A percentile compares a stretch with the other conserved stretches of the same genome.
Evolutionary conservation across 2,329 filamentous ascomycete genomes (phyloP).

Genomic region (Teratosphaeriaceae sp.): DNA sequence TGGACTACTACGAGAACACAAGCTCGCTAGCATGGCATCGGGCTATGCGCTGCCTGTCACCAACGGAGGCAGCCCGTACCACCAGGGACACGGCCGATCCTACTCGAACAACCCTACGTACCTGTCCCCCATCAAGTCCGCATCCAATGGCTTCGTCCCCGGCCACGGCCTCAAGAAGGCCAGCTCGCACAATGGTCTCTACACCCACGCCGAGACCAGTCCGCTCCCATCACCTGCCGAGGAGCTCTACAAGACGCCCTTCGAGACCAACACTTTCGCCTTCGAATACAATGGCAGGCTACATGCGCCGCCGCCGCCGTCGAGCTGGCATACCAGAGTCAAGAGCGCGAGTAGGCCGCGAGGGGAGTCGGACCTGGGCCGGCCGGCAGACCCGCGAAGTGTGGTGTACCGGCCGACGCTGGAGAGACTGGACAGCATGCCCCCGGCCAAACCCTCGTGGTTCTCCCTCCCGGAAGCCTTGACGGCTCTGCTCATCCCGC

Average conservation of each 20-base stretch:
- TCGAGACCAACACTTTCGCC: conserved; percentile 16
- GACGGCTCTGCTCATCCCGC: conserved; percentile 44
- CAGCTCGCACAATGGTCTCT: conserved; percentile 19
- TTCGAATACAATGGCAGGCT: conserved; percentile 15
- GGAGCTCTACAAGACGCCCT: conserved; percentile 11
- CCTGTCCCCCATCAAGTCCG: conserved; percentile 11
- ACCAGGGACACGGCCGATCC: conserved; percentile 22
- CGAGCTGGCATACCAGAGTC: conserved; percentile 20
- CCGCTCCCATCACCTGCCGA: conserved; percentile 19
- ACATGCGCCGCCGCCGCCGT: conserved; percentile 18
- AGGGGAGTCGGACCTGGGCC: conserved; percentile 41
- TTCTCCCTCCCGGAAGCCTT: conserved; percentile 41
- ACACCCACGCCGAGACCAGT: conserved; percentile 24
- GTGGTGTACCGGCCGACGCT: conserved; percentile 15
- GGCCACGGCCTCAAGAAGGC: conserved; percentile 13
- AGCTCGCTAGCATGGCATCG: conserved; percentile 33
- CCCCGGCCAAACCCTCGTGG: conserved; percentile 18
- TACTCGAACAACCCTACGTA: conserved; percentile 9
- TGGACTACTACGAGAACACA: no score
- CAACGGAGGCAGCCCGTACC: conserved; percentile 18
- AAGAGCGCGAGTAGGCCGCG: conserved; percentile 32
- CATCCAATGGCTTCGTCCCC: conserved; percentile 3
- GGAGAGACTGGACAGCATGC: conserved; percentile 12
- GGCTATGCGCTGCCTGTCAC: conserved; percentile 37
- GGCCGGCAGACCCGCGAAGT: conserved; percentile 20